Percentiles rank a stretch among this genome's conserved stretches.
phyloP scores from a whole-genome alignment of 177 flowering plant species.

The Vitis hybrid region DNA sequence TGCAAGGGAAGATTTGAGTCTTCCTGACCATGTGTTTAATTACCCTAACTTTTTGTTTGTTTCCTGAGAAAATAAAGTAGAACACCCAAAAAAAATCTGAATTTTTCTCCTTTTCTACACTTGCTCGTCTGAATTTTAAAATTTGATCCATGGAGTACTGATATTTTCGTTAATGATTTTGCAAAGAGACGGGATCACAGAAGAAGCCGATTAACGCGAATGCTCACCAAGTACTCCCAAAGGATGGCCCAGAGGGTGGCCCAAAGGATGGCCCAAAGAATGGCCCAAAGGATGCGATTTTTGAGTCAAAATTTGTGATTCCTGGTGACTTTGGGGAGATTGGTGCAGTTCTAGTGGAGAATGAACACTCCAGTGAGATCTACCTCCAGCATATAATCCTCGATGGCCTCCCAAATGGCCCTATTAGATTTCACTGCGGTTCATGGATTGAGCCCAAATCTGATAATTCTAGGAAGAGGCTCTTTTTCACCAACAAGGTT shows the following conservation, averaged over 20 bases:
- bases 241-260: not conserved
- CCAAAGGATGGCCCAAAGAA: constrained; percentile 7
- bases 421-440: constrained; percentile 31
- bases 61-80: no score
- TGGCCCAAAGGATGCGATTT: constrained; percentile 23
- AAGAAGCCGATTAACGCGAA: constrained; percentile 36
- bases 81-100: no score
- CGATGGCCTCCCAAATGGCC: constrained; percentile 44
- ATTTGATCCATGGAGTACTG: not conserved
- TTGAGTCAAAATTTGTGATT: constrained; percentile 43
- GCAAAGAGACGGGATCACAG: constrained; percentile 55
- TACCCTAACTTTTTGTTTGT: no score
- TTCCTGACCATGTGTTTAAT: no score
- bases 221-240: constrained; percentile 25
- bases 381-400: constrained; percentile 44
- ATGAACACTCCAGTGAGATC: constrained; percentile 76
- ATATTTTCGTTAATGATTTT: not conserved
- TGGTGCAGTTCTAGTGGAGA: constrained; percentile 66
- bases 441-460: constrained; percentile 72
- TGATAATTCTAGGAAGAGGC: constrained; percentile 48
- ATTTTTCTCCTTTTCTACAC: no score
- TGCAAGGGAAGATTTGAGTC: no score
- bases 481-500: constrained; percentile 67
- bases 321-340: constrained; percentile 52
- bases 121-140: not conserved